phyloP scores from a whole-genome alignment of 108 stramenopile species.

The Pseudonitzschia multiseries region DNA sequence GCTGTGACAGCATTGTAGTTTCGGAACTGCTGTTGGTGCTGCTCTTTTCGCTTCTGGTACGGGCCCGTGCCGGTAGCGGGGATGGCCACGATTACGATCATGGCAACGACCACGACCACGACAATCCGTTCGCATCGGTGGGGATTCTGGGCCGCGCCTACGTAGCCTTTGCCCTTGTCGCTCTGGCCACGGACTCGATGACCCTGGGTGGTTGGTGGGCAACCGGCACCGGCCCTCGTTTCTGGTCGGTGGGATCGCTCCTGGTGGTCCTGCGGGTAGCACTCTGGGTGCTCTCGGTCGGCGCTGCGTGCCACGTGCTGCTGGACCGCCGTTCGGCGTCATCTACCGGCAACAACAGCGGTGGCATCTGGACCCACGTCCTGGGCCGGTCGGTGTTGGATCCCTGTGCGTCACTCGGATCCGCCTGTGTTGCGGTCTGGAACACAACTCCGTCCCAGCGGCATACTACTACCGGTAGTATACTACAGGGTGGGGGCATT shows the following conservation, averaged over 20 bases:
- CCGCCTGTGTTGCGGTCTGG: too few relatives aligned
- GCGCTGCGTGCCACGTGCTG: background rate
- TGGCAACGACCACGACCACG: background rate
- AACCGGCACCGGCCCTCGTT: background rate
- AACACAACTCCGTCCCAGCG: too few relatives aligned
- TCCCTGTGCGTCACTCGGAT: background rate
- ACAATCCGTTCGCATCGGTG: background rate
- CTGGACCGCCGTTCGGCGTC: background rate
- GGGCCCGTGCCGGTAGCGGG: background rate
- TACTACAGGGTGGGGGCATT: too few relatives aligned
- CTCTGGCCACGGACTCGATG: slow-evolving; percentile 54
- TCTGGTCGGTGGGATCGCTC: background rate
- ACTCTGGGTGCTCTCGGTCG: background rate
- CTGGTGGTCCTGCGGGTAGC: background rate
- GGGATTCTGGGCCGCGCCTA: slow-evolving; percentile 58
- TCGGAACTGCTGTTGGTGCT: background rate
- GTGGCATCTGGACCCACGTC: background rate
- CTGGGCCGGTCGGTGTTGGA: slow-evolving; percentile 1
- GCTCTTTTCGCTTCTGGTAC: background rate
- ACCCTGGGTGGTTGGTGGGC: slow-evolving; percentile 55
- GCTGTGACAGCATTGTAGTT: background rate
- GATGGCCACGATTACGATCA: background rate
- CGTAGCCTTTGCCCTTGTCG: slow-evolving; percentile 35
- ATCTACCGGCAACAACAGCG: background rate
- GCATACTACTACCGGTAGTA: too few relatives aligned